These are phyloP conservation scores for Rhizopogon hawkerae DNA, from an alignment of 1,284 basidiomycete species.

Conservation along the genomic window DNA sequence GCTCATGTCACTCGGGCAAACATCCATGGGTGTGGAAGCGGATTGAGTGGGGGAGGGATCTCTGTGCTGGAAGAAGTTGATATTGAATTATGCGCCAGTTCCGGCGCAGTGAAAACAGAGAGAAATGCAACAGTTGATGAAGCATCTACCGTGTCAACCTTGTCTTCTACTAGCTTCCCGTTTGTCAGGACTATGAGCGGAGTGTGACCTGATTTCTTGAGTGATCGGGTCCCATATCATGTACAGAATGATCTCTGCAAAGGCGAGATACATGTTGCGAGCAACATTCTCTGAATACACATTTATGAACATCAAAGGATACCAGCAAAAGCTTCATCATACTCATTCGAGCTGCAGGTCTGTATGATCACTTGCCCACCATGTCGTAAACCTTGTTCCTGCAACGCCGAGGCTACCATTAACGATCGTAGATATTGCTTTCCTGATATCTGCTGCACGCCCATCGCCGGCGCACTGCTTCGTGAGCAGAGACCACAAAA, in stretches of 20 bases:
- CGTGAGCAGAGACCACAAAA: constrained; percentile 63
- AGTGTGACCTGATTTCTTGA: constrained; percentile 16
- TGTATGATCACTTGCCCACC: constrained; percentile 59
- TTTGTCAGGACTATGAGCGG: constrained; percentile 14
- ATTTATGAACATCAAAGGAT: constrained; percentile 7
- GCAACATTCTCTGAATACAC: constrained; percentile 45
- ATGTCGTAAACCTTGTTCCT: constrained; percentile 57
- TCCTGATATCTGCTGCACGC: constrained; percentile 44
- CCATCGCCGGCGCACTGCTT: constrained; percentile 23
- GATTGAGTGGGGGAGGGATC: constrained; percentile 1
- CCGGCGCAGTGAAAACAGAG: too few relatives aligned
- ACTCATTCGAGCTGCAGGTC: constrained; percentile 70
- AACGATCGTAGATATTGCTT: constrained; percentile 57
- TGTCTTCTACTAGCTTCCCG: constrained; percentile 30
- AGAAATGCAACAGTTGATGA: too few relatives aligned
- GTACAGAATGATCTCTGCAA: constrained; percentile 59
- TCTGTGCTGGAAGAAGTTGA: constrained; percentile 19
- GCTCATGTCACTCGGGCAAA: background rate
- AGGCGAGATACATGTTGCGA: constrained; percentile 53
- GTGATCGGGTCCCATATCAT: constrained; percentile 55
- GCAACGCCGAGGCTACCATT: constrained; percentile 64
- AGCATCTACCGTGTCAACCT: constrained; percentile 8
- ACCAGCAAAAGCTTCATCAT: constrained; percentile 1
- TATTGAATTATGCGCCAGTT: too few relatives aligned
- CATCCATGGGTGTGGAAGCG: background rate